phyloP scores from a whole-genome alignment of 2,329 filamentous ascomycete genomes.

The Colletotrichum sp. region DNA sequence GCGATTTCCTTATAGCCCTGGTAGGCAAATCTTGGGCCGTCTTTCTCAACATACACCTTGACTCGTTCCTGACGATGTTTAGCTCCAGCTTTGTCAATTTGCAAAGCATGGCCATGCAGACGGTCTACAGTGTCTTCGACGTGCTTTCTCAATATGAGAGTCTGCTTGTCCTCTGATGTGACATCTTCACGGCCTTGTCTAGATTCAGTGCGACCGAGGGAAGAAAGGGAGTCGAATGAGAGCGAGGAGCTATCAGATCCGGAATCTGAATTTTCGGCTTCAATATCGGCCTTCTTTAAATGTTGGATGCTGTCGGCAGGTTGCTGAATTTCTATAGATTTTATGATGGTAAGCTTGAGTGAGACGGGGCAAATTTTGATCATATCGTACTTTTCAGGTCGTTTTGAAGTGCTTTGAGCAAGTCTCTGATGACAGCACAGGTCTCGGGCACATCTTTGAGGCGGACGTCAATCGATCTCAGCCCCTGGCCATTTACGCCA shows the following conservation, averaged over 20 bases:
- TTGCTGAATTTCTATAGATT: neutral
- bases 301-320: neutral
- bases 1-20: neutral
- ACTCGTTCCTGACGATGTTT: neutral
- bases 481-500: neutral
- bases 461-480: neutral
- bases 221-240: neutral
- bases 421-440: neutral
- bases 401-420: neutral
- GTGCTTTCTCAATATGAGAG: rapidly evolving
- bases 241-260: neutral
- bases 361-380: neutral
- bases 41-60: neutral
- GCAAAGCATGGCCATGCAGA: neutral
- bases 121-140: neutral
- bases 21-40: neutral
- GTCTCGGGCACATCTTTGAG: neutral
- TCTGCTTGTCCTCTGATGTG: rapidly evolving
- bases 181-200: rapidly evolving
- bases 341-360: neutral
- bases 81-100: rapidly evolving
- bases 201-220: rapidly evolving
- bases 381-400: neutral
- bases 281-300: neutral
- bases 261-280: neutral